A percentile compares a stretch with the other conserved stretches of the same genome.
Conservation (phyloP, 371 early-diverging fungal species). For the Actinomucor elegans region DNA sequence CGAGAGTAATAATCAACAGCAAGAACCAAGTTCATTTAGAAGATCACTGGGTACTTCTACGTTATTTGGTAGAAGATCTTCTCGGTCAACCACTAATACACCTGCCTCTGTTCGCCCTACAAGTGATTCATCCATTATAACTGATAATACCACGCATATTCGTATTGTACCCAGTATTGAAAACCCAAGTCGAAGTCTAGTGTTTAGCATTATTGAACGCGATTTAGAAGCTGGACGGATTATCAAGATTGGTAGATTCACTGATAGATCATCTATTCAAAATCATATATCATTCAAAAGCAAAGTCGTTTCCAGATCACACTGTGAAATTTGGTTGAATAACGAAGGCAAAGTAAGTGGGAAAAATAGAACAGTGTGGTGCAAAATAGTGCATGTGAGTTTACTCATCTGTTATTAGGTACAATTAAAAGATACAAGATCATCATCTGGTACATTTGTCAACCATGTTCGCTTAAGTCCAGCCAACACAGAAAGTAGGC, state of each 20-base stretch:
- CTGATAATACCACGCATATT: conserved; percentile 47
- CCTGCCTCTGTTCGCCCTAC: neutral
- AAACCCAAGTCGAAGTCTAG: conserved; percentile 67
- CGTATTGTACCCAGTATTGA: conserved; percentile 82
- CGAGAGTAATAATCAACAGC: conserved; percentile 4
- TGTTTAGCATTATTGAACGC: conserved; percentile 82
- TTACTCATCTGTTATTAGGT: conserved; percentile 9
- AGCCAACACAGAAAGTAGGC: conserved; percentile 81
- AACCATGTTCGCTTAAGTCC: conserved; percentile 90
- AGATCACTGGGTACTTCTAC: conserved; percentile 13
- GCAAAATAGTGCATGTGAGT: conserved; percentile 15
- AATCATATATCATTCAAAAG: conserved; percentile 86
- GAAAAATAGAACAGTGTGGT: conserved; percentile 1
- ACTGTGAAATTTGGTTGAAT: conserved; percentile 91
- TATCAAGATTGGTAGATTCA: conserved; percentile 81
- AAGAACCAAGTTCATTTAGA: conserved; percentile 11
- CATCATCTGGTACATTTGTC: conserved; percentile 95
- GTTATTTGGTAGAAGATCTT: conserved; percentile 16
- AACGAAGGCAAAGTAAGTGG: conserved; percentile 67
- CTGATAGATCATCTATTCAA: conserved; percentile 62
- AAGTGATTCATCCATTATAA: conserved; percentile 6
- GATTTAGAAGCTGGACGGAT: conserved; percentile 68
- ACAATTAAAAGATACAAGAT: conserved; percentile 72
- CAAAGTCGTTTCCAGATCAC: conserved; percentile 91
- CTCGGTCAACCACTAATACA: neutral